Conservation (phyloP, 768 basidiomycete genomes). For the Trametes gibbosa region DNA sequence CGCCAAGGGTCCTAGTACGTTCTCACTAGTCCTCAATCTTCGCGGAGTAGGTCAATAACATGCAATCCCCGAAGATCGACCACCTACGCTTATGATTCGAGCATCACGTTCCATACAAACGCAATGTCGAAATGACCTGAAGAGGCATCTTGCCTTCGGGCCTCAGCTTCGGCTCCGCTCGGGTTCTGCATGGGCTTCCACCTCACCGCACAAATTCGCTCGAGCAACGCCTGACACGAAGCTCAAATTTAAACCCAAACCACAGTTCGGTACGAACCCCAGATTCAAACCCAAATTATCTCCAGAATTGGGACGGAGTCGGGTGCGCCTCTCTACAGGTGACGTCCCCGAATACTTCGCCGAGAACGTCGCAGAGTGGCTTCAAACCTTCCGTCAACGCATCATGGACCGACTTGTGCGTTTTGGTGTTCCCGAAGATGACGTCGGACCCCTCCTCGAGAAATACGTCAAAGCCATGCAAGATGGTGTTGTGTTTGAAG, state of each 20-base stretch:
- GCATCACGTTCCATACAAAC: neutral
- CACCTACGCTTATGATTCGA: slow-evolving; percentile 1
- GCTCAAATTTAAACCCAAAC: too few species aligned
- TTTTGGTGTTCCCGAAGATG: slow-evolving; percentile 46
- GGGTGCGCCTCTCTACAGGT: neutral
- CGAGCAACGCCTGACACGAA: neutral
- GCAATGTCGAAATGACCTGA: neutral
- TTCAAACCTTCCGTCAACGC: slow-evolving; percentile 12
- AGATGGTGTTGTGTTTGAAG: slow-evolving; percentile 17
- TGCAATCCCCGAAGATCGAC: too few species aligned
- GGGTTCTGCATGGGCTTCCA: neutral
- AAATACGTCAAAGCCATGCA: slow-evolving; percentile 41
- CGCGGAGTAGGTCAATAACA: too few species aligned
- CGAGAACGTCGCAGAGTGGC: slow-evolving; percentile 40
- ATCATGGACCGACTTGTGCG: slow-evolving; percentile 40
- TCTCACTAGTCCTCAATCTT: neutral
- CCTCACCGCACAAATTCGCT: neutral
- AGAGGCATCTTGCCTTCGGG: neutral
- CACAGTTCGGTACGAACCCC: too few species aligned
- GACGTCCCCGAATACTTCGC: slow-evolving; percentile 34
- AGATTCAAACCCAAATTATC: neutral
- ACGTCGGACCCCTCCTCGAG: slow-evolving; percentile 42
- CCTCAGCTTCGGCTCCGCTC: neutral
- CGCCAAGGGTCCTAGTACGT: neutral
- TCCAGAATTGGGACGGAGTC: neutral